Evolutionary conservation across 2,329 filamentous ascomycete species (phyloP), one percentile per base, ranked within the genome.

Genomic region (Hypomyces perniciosus): DNA sequence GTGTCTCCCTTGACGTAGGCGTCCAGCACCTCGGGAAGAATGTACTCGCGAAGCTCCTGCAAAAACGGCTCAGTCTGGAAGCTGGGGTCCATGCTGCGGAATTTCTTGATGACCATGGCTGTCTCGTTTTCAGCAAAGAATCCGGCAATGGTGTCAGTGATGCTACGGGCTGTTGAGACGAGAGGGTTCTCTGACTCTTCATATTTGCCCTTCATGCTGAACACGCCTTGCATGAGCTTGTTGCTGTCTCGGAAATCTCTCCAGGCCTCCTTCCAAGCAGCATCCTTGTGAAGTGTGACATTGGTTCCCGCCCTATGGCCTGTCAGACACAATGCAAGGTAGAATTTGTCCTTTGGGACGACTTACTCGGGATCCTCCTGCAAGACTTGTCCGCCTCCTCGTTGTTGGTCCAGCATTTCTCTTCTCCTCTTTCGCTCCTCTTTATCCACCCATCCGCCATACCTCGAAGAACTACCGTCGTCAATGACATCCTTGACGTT

Each of bases 121-220:
- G 90, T 96, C 74, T 99, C 93, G 68, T 97, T 99, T 70, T 99
- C 93, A 55, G 93, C 93, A 59, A 99, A 99, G 74, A 96, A 99
- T 29, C 93, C 90, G 43, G 88, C 90, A 37, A 99, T 84, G 52
- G 87, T 83, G 68, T 99, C 93, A 31, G 91, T 92, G 60, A 99
- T 96, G 68, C 89, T 90, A 65, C 93, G 86, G 1, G 91, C 93
- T 0, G 92, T 97, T 43, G 85, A 88, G 57, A 99, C 89, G 40
- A 99, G 78, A 6, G 93, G 92, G 68, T 99, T 99, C 66, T 99
- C 93, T 8, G 93, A 97, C 72, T 99, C 93, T 59, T 95, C 86
- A 73, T 97, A 97, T 51, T 85, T 84, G 51, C 81, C 83, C 71
- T 92, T 91, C 72, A 96, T 82, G 65, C 78, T 83, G 72, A 96